Conservation (phyloP, 768 basidiomycete genomes). For the Suillus clintonianus region DNA sequence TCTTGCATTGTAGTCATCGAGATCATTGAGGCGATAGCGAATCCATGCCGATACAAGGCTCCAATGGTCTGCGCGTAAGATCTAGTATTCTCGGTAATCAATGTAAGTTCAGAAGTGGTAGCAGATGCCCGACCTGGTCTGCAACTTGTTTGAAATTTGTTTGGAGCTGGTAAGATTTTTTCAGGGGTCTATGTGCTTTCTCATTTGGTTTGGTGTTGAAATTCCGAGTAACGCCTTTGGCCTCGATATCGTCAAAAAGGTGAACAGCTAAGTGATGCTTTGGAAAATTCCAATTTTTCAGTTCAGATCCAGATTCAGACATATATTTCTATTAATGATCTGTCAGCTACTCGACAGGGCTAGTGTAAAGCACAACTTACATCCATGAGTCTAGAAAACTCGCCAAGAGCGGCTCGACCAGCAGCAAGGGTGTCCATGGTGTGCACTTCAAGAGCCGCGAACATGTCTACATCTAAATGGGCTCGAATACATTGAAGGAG, state of each 20-base stretch:
- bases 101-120: too few relatives aligned
- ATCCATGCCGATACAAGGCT: slow-evolving; percentile 31
- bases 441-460: slow-evolving; percentile 32
- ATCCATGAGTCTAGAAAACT: slow-evolving; percentile 21
- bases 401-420: slow-evolving; percentile 17
- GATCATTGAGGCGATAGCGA: slow-evolving; percentile 26
- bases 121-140: slow-evolving; percentile 23
- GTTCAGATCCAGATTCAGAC: too few relatives aligned
- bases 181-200: slow-evolving; percentile 27
- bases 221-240: slow-evolving; percentile 32
- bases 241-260: slow-evolving; percentile 31
- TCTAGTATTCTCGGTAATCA: not conserved
- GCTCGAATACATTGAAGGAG: slow-evolving; percentile 31
- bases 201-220: slow-evolving; percentile 37
- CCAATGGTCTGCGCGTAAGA: slow-evolving; percentile 25
- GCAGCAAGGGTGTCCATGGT: slow-evolving; percentile 26
- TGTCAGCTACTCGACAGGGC: not conserved
- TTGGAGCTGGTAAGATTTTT: slow-evolving; percentile 23
- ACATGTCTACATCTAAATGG: slow-evolving; percentile 35
- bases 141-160: slow-evolving; percentile 39
- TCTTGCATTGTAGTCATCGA: slow-evolving; percentile 31
- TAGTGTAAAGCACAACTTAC: slow-evolving; percentile 12
- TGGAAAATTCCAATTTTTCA: slow-evolving; percentile 33
- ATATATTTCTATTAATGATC: too few relatives aligned
- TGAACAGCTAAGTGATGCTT: slow-evolving; percentile 36